These are phyloP conservation scores for Persicaria tinctoria DNA, from an alignment of 148 eudicot species.

Conservation along the genomic window DNA sequence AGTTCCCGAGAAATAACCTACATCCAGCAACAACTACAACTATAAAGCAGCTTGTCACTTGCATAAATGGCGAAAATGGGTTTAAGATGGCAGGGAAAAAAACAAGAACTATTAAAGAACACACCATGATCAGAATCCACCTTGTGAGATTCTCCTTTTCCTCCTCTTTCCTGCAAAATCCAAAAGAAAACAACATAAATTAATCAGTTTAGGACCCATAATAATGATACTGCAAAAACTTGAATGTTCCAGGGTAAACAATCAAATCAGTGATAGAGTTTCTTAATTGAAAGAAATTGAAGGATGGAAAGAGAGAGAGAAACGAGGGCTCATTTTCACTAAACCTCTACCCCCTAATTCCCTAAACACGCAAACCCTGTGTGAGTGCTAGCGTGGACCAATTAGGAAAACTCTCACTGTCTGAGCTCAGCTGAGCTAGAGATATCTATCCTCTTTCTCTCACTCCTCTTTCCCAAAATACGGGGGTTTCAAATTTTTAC, in stretches of 20 bases:
- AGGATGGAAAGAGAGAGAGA: neutral
- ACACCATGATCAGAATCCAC: slow-evolving; percentile 10
- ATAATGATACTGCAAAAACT: neutral
- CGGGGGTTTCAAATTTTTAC: neutral
- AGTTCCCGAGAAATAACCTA: neutral
- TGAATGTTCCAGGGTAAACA: neutral
- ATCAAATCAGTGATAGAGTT: neutral
- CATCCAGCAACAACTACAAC: neutral
- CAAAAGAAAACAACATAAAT: neutral
- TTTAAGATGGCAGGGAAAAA: neutral
- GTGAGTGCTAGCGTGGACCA: slow-evolving; percentile 9
- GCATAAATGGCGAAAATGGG: too few species aligned
- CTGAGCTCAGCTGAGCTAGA: slow-evolving; percentile 12
- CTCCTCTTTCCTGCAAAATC: slow-evolving; percentile 9
- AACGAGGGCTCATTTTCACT: slow-evolving; percentile 2
- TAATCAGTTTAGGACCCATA: neutral
- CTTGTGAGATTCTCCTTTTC: slow-evolving; percentile 1
- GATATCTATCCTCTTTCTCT: neutral
- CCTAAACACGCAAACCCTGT: neutral
- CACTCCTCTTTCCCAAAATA: neutral
- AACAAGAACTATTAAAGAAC: neutral
- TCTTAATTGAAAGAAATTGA: neutral
- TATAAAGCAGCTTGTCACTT: neutral
- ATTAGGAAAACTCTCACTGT: neutral
- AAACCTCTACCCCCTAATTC: neutral